These are phyloP conservation scores for Boletus bicolor DNA, from an alignment of 768 basidiomycete genomes.

Conservation along the genomic window DNA sequence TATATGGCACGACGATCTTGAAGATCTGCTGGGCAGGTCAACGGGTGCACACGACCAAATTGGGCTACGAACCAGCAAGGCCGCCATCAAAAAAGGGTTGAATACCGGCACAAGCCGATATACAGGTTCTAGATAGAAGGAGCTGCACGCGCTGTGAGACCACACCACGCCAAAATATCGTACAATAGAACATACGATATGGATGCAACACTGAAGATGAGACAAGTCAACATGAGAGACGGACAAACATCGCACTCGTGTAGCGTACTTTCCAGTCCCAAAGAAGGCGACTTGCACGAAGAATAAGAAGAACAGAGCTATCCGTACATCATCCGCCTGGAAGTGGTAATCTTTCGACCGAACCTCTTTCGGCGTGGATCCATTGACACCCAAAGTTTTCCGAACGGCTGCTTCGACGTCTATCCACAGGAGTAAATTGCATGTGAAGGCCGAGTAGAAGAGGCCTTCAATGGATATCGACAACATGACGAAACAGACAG, in stretches of 20 bases:
- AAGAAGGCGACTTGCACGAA: conserved; percentile 88
- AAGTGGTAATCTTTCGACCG: conserved; percentile 37
- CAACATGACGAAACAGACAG: conserved; percentile 72
- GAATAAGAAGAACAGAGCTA: conserved; percentile 79
- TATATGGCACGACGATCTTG: conserved; percentile 80
- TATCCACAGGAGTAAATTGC: conserved; percentile 64
- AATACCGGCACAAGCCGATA: conserved; percentile 85
- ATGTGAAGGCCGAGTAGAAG: conserved; percentile 70
- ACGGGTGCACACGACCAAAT: not conserved
- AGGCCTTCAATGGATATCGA: conserved; percentile 81
- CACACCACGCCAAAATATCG: not conserved
- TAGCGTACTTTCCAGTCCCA: conserved; percentile 74
- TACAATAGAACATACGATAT: conserved; percentile 57
- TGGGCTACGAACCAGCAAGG: conserved; percentile 51
- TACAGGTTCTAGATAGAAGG: conserved; percentile 85
- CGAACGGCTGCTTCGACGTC: conserved; percentile 48
- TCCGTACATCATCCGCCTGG: conserved; percentile 60
- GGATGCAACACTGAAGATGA: conserved; percentile 60
- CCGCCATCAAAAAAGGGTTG: conserved; percentile 79
- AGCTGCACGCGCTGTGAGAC: conserved; percentile 35
- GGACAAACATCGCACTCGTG: not conserved
- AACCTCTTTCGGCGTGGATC: not conserved
- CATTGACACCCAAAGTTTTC: not conserved
- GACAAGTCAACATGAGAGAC: not conserved
- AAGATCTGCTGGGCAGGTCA: conserved; percentile 48